These are phyloP conservation scores for Tetracentron sinense DNA, from an alignment of 164 flowering plant genomes.

Conservation along the genomic window DNA sequence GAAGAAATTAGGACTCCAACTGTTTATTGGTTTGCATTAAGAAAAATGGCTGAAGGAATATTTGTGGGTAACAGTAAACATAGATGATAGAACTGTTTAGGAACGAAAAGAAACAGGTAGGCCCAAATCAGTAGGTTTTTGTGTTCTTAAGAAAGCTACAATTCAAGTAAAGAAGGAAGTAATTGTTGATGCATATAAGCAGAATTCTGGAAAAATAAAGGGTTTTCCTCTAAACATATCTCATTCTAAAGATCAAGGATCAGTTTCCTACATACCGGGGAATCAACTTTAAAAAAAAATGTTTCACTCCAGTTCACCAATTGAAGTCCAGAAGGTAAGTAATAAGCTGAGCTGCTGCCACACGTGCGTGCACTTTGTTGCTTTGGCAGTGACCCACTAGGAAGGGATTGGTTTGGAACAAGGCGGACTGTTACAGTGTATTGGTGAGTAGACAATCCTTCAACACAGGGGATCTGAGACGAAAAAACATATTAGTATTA, in stretches of 20 bases:
- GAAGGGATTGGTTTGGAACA: slow-evolving; percentile 28
- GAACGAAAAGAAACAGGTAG: too few species aligned
- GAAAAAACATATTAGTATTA: slow-evolving; percentile 8
- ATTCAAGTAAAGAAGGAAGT: too few species aligned
- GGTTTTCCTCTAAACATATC: too few species aligned
- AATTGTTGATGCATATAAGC: too few species aligned
- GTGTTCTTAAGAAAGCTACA: too few species aligned
- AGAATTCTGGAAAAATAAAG: too few species aligned
- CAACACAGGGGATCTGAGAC: slow-evolving; percentile 57
- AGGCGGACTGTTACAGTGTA: slow-evolving; percentile 61
- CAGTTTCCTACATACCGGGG: slow-evolving; percentile 42
- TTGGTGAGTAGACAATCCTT: slow-evolving; percentile 48
- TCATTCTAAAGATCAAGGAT: slow-evolving; percentile 1
- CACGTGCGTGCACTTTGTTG: slow-evolving; percentile 88
- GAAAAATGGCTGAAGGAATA: too few species aligned
- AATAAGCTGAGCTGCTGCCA: slow-evolving; percentile 46
- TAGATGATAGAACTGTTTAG: too few species aligned
- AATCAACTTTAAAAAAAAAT: slow-evolving; percentile 88
- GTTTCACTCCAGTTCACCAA: slow-evolving; percentile 75
- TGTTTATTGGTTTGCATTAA: too few species aligned
- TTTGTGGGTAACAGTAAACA: too few species aligned
- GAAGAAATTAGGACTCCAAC: too few species aligned
- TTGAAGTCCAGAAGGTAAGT: slow-evolving; percentile 36
- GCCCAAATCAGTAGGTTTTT: too few species aligned
- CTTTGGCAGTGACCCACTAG: slow-evolving; percentile 31